phyloP scores from a whole-genome alignment of 108 stramenopile genomes.

The Cylindrotheca fusiformis region DNA sequence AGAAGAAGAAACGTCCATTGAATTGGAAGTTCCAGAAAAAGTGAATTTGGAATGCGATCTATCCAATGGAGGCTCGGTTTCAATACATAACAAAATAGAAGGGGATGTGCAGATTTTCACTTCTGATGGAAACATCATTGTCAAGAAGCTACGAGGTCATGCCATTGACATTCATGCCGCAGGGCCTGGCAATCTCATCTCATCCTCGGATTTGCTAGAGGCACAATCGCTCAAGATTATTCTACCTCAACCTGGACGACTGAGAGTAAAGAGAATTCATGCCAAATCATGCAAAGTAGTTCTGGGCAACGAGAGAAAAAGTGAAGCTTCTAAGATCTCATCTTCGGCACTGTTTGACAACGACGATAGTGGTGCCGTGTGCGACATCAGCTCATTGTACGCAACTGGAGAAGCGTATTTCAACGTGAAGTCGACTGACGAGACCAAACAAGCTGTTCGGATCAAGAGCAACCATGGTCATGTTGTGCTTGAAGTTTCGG shows the following conservation, averaged over 20 bases:
- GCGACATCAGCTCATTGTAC: slow-evolving; percentile 82
- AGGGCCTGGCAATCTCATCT: slow-evolving; percentile 26
- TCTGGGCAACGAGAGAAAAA: slow-evolving; percentile 10
- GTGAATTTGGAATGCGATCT: slow-evolving; percentile 59
- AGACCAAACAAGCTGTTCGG: slow-evolving; percentile 42
- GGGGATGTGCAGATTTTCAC: slow-evolving; percentile 64
- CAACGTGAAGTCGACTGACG: slow-evolving; percentile 10
- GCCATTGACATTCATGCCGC: slow-evolving; percentile 38
- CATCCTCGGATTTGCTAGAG: slow-evolving; percentile 59
- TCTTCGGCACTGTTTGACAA: slow-evolving; percentile 38
- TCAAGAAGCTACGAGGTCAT: slow-evolving; percentile 69
- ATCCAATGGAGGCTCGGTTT: slow-evolving; percentile 43
- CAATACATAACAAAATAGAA: slow-evolving; percentile 64
- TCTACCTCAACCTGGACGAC: slow-evolving; percentile 33
- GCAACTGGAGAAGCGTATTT: slow-evolving; percentile 41
- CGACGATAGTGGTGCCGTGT: slow-evolving; percentile 68
- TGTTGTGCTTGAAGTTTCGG: slow-evolving; percentile 29
- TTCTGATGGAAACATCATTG: slow-evolving; percentile 46
- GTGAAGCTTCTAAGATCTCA: neutral
- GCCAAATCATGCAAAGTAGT: slow-evolving; percentile 41
- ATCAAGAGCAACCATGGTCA: slow-evolving; percentile 81
- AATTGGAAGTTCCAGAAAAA: slow-evolving; percentile 73
- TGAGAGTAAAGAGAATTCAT: slow-evolving; percentile 79
- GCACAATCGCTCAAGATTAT: slow-evolving; percentile 45
- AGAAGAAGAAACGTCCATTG: slow-evolving; percentile 10